phyloP scores from a whole-genome alignment of 768 basidiomycete genomes.

The Ramaria rubella region DNA sequence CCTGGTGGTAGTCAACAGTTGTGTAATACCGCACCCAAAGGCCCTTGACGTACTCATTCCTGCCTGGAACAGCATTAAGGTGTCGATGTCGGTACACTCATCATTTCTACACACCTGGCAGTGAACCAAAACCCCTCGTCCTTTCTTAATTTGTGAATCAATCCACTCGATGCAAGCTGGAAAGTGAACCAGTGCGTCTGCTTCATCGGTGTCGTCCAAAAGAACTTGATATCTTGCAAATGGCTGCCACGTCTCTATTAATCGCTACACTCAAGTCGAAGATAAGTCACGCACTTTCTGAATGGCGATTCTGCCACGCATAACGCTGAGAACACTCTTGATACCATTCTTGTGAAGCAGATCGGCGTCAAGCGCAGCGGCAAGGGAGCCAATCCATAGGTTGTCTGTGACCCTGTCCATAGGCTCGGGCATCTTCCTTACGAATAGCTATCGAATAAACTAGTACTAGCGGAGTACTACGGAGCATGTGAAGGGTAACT shows the following conservation, averaged over 20 bases:
- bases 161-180: slow-evolving; percentile 80
- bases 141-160: slow-evolving; percentile 66
- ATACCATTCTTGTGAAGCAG: slow-evolving; percentile 66
- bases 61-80: slow-evolving; percentile 47
- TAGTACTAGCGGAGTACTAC: background rate
- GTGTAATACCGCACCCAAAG: background rate
- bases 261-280: background rate
- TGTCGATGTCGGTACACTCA: background rate
- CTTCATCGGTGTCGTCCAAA: slow-evolving; percentile 68
- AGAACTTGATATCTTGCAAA: slow-evolving; percentile 75
- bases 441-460: background rate
- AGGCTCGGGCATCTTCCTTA: background rate
- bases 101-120: slow-evolving; percentile 42
- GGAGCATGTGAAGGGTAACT: background rate
- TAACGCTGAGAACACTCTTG: slow-evolving; percentile 63
- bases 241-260: slow-evolving; percentile 40
- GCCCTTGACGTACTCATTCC: slow-evolving; percentile 54
- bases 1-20: slow-evolving; percentile 35
- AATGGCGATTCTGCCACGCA: slow-evolving; percentile 62
- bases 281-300: slow-evolving; percentile 43
- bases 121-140: slow-evolving; percentile 76
- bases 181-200: slow-evolving; percentile 74
- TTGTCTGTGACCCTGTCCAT: slow-evolving; percentile 79
- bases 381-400: slow-evolving; percentile 80
- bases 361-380: slow-evolving; percentile 57